A percentile compares a stretch with the other conserved stretches of the same genome.
Conservation (phyloP, 2,329 filamentous ascomycete genomes). For the Sclerotinia nivalis region DNA sequence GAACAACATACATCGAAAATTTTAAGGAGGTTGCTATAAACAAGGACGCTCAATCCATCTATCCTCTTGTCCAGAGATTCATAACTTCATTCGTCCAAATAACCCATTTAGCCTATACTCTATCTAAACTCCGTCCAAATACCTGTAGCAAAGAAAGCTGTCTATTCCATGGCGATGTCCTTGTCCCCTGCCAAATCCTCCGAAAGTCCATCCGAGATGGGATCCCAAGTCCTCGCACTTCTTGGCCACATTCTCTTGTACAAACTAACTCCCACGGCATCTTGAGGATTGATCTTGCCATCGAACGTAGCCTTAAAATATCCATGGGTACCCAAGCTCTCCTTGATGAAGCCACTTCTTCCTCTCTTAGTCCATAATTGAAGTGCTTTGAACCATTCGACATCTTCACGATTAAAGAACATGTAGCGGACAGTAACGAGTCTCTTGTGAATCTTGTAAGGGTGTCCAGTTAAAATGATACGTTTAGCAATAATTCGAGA, state of each 20-base stretch:
- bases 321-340: constrained; percentile 92
- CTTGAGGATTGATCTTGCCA: constrained; percentile 91
- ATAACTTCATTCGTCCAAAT: constrained; percentile 18
- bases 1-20: neutral
- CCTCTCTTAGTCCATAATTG: constrained; percentile 93
- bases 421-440: constrained; percentile 97
- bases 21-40: neutral
- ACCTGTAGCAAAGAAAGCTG: neutral
- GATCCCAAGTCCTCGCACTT: constrained; percentile 49
- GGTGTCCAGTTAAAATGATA: constrained; percentile 90
- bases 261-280: constrained; percentile 85
- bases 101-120: constrained; percentile 16
- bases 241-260: constrained; percentile 87
- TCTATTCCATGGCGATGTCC: constrained; percentile 20
- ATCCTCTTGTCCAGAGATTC: neutral
- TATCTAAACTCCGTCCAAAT: constrained; percentile 14
- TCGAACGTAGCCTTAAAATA: constrained; percentile 99
- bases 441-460: constrained; percentile 98
- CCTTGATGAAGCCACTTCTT: constrained; percentile 88
- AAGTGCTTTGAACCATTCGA: constrained; percentile 96
- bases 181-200: constrained; percentile 6
- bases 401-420: constrained; percentile 97
- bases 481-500: constrained; percentile 88
- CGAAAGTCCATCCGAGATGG: neutral
- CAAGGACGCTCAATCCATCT: neutral